Evolutionary conservation across 805 yeast genomes (phyloP), one percentile per base, ranked within the genome.

Genomic region (Kodamaea fukazawae): DNA sequence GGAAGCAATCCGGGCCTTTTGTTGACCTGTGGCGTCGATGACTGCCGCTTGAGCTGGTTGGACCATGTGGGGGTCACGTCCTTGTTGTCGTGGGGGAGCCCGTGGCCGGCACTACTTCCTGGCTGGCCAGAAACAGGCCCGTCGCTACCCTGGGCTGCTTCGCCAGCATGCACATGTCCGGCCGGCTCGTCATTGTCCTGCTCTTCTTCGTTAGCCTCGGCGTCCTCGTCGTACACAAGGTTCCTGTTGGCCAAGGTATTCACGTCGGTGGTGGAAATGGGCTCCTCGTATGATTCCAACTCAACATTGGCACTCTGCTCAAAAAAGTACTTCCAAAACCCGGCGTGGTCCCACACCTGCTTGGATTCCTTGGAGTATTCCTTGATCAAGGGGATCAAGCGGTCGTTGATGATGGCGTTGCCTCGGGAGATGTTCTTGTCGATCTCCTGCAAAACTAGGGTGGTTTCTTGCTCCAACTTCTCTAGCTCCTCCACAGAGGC

Each of bases 321-420:
- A 50, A 87, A 76, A 60, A 88, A 83, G 23, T 75, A 74, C 54
- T 86, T 86, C 83, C 95, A 81, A 60, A 86, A 86, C 41, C 75
- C 74, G 5, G 78, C 80, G 40, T 81, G 81, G 22, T 70, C 63
- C 83, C 88, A 80, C 3, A 86, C 78, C 23, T 75, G 68, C 30
- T 70, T 74, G 10, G 87, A 78, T 29, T 76, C 75, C 10, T 55
- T 52, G 13, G 83, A 76, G 53, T 85, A 86, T 32, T 70, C 67
- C 46, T 77, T 73, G 15, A 88, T 73, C 9, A 77, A 68, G 2
- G 96, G 96, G 23, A 86, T 68, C 22, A 88, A 71, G 30, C 73
- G 72, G 44, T 83, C 83, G 34, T 79, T 79, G 17, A 89, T 78
- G 25, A 81, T 73, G 33, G 79, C 72, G 55, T 84, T 86, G 14